Evolutionary conservation across 208 protist species (phyloP), one percentile per base, ranked within the genome.

Genomic region (Angomonas ambiguus): DNA sequence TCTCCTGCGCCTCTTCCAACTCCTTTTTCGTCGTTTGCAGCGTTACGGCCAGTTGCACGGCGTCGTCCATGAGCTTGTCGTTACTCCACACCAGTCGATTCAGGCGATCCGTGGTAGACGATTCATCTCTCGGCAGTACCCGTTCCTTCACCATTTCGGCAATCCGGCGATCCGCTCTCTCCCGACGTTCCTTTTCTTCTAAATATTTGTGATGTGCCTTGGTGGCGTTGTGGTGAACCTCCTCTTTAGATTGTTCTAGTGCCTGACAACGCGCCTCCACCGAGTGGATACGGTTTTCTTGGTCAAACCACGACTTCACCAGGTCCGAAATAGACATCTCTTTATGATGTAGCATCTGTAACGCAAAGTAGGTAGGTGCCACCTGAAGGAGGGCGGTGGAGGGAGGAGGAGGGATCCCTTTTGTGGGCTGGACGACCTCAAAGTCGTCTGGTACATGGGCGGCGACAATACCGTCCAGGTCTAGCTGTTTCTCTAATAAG

Each of bases 251-350:
- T 4, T 30, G 45, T 69, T 88, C 49, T 20, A 91, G 34, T 6
- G 64, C 75, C 3, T 41, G 30, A 32, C 78, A 83, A 0, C 72
- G 71, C n/a, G 35, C 57, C 67, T 94, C 79, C 5, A 72, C 66
- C 2, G 48, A 60, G 1, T 49, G 31, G 45, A 91, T 72, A 53
- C 82, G 76, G n/a, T 35, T 45, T 61, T 87, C 83, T 63, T 95
- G 85, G 16, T 51, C 32, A 33, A 75, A 59, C 86, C 89, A 95
- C 2, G 74, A 67, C 49, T 93, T 78, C 6, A 95, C 80, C 0
- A 95, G 72, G 38, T 95, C 89, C 4, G 83, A 90, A 25, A 95
- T 65, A 0, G 89, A 88, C 28, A 95, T 53, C 24, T 93, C 83
- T 56, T 77, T 76, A 72, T 91, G 85, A 60, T 85, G 74, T 16